Evolutionary conservation across 148 eudicot genomes (phyloP).

Genomic region (Camellia sinensis): DNA sequence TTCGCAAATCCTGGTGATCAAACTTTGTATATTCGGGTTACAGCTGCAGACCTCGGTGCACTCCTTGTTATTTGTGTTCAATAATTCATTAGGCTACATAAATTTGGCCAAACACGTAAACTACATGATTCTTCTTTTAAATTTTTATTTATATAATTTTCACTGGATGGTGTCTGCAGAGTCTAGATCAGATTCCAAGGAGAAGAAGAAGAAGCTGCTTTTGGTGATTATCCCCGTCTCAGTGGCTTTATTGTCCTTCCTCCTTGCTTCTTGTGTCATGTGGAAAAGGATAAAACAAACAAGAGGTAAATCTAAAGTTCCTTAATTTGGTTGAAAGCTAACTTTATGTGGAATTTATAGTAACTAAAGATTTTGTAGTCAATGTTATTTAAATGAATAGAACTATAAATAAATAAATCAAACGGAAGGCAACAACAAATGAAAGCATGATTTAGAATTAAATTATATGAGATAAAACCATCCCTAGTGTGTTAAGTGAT

Average conservation of each 20-base stretch:
- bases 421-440: no score
- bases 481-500: no score
- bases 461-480: no score
- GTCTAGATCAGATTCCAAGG: not conserved
- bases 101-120: not conserved
- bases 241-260: not conserved
- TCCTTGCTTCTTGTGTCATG: not conserved
- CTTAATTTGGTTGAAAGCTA: not conserved
- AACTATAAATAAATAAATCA: no score
- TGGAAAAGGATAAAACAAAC: not conserved
- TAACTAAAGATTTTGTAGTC: not conserved
- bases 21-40: slow-evolving; percentile 9
- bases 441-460: no score
- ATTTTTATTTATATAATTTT: not conserved
- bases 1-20: not conserved
- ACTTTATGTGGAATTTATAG: no score
- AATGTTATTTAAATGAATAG: no score
- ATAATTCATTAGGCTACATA: not conserved
- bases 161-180: not conserved
- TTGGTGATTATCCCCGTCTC: not conserved
- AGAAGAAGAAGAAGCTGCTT: not conserved
- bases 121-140: no score
- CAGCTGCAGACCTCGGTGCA: slow-evolving; percentile 3
- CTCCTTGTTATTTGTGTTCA: not conserved
- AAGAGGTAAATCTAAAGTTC: not conserved